Percentiles rank a stretch among this genome's conserved stretches.
Evolutionary conservation across 805 yeast genomes (phyloP).

Genomic region (Sporopachydermia lactativora): DNA sequence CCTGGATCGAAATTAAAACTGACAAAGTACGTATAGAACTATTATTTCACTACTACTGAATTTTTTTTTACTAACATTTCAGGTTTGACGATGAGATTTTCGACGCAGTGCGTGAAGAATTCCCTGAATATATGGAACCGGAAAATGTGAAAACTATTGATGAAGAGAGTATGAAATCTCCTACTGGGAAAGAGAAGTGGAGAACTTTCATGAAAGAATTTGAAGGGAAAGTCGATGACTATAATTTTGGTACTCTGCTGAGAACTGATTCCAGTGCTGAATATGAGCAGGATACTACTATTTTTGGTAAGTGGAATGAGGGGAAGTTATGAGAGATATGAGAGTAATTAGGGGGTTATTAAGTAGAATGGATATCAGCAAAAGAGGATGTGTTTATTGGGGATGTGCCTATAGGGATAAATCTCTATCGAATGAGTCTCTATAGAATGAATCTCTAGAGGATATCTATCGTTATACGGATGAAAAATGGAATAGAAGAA

Average conservation of each 20-base stretch:
- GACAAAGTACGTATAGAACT: slow-evolving; percentile 36
- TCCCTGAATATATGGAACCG: slow-evolving; percentile 77
- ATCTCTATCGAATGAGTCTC: no score
- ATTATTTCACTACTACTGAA: neutral
- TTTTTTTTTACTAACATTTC: neutral
- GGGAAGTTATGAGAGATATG: neutral
- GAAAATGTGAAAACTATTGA: slow-evolving; percentile 39
- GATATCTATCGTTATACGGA: no score
- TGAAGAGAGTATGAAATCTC: slow-evolving; percentile 75
- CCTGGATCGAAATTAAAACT: slow-evolving; percentile 70
- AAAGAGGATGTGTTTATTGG: no score
- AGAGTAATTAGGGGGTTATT: neutral
- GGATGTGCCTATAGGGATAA: no score
- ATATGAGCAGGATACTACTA: slow-evolving; percentile 71
- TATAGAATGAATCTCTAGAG: no score
- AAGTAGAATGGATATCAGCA: no score
- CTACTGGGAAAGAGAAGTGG: slow-evolving; percentile 79
- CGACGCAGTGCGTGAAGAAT: slow-evolving; percentile 34
- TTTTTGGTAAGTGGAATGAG: slow-evolving; percentile 39
- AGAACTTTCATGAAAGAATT: slow-evolving; percentile 72
- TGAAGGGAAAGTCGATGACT: slow-evolving; percentile 73
- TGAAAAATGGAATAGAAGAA: neutral
- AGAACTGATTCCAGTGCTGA: slow-evolving; percentile 61
- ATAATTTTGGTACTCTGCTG: slow-evolving; percentile 87
- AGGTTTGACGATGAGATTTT: slow-evolving; percentile 25